Evolutionary conservation across 2,329 filamentous ascomycete genomes (phyloP), one percentile per base, ranked within the genome.

Genomic region (Botrytis porri): DNA sequence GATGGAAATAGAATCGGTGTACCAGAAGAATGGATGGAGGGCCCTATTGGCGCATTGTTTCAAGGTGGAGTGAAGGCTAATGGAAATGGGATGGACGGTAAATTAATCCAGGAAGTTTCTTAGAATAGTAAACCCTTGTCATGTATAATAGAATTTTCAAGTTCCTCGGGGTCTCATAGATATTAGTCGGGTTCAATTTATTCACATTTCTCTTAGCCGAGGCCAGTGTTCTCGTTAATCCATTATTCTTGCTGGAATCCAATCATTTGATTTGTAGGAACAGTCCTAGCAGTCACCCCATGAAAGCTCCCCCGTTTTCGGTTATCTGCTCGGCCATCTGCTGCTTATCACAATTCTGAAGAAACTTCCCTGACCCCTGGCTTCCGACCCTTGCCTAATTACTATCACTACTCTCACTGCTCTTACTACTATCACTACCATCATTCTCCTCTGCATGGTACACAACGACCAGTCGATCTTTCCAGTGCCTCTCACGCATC

Each of bases 1-100:
- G 84, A 87, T 32, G 92, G 92, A 16, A 89, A 85, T 74, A 83
- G 84, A 4, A 82, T 95, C 12, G 89, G 86, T 37, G 88, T 94
- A 18, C 90, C 92, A 0, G 85, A 87, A 7, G 91, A 93, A 78
- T 90, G 93, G 84, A 80, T 94, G 41, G 85, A 85, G 16, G 86
- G 86, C 0, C 91, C 92, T 0, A 84, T 85, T 0, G 92, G 92
- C 6, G 83, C 81, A 48, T 80, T 92, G 7, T 92, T 94, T 78
- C 81, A 78, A 69, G 78, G 80, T 54, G 76, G 76, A 60, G 74
- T 76, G 1, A 79, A 79, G 74, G 61, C 73, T 67, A 48, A 25
- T 14, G 60, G 60, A n/a, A 54, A 65, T 73, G 72, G 64, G 2
- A 76, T 76, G 75, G 77, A 74, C 39, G 78, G 77, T 3, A 81